A percentile compares a stretch with the other conserved stretches of the same genome.
Conservation (phyloP, 2,329 filamentous ascomycete species). For the Hortaea werneckii region DNA sequence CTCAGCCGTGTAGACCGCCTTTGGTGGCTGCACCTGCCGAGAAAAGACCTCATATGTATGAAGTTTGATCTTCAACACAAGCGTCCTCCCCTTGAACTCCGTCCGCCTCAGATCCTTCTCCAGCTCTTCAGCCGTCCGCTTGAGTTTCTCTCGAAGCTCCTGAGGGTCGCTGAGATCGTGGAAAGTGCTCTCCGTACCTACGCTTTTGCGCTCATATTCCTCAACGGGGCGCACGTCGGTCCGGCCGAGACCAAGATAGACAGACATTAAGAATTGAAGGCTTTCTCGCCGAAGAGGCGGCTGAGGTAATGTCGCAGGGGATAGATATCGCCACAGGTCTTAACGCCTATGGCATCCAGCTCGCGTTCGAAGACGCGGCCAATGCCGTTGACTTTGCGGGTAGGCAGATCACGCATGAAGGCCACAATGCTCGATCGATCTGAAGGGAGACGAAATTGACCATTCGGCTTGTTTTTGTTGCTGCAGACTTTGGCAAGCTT, state of each 20-base stretch:
- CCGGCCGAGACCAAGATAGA: conserved; percentile 75
- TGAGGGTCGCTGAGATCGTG: conserved; percentile 60
- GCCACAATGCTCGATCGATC: conserved; percentile 66
- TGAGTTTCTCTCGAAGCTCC: conserved; percentile 65
- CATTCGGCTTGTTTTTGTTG: conserved; percentile 93
- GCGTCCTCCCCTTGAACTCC: conserved; percentile 77
- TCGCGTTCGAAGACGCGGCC: conserved; percentile 89
- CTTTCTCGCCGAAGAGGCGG: conserved; percentile 82
- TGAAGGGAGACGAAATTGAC: conserved; percentile 67
- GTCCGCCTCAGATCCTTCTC: conserved; percentile 74
- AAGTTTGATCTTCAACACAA: conserved; percentile 86
- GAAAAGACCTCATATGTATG: conserved; percentile 90
- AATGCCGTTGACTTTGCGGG: conserved; percentile 89
- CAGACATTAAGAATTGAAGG: conserved; percentile 74
- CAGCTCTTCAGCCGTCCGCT: conserved; percentile 71
- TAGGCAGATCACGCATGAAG: conserved; percentile 76
- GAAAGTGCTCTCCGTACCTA: conserved; percentile 91
- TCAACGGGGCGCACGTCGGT: conserved; percentile 77
- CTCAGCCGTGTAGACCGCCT: conserved; percentile 60
- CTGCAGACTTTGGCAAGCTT: conserved; percentile 92
- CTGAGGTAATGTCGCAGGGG: conserved; percentile 60
- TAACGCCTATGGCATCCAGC: conserved; percentile 74
- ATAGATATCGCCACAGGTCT: conserved; percentile 83
- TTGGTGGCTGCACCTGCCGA: conserved; percentile 65
- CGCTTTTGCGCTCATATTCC: conserved; percentile 83